phyloP scores from a whole-genome alignment of 495 filamentous ascomycete species.

The Hapsidospora chrysogenum region DNA sequence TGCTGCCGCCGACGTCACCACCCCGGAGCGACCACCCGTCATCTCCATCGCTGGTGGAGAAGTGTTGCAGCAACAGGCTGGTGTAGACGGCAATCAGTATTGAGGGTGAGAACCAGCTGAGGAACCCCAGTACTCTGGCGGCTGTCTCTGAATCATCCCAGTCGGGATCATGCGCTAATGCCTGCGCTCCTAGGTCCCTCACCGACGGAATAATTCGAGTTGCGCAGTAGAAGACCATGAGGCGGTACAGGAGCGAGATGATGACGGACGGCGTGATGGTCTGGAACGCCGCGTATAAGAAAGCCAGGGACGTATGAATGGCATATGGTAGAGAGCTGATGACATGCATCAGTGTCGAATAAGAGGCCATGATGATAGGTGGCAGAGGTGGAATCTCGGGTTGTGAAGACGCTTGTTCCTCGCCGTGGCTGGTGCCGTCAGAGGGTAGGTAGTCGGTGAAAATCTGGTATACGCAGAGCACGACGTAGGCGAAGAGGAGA shows the following conservation, averaged over 20 bases:
- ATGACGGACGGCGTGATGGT: constrained; percentile 91
- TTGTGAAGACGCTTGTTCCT: constrained; percentile 30
- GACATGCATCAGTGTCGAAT: constrained; percentile 75
- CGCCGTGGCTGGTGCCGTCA: constrained; percentile 34
- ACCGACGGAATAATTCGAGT: constrained; percentile 95
- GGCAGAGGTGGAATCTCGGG: constrained; percentile 86
- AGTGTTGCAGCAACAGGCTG: constrained; percentile 91
- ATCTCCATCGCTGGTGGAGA: constrained; percentile 47
- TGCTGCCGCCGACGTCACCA: constrained; percentile 61
- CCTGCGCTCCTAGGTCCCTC: constrained; percentile 65
- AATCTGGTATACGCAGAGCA: constrained; percentile 95
- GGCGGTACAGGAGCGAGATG: constrained; percentile 80
- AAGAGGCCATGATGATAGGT: constrained; percentile 97
- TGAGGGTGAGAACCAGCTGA: constrained; percentile 83
- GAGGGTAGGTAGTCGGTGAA: constrained; percentile 95
- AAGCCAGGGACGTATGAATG: constrained; percentile 68
- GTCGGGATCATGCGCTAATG: constrained; percentile 63
- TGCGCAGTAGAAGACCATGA: constrained; percentile 84
- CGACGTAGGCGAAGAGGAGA: constrained; percentile 88
- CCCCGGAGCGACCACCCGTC: constrained; percentile 79
- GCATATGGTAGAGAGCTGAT: constrained; percentile 68
- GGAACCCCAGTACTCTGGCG: constrained; percentile 56
- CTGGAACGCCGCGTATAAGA: constrained; percentile 74
- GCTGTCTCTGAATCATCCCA: constrained; percentile 76
- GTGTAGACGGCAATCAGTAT: constrained; percentile 94